Base-by-base conservation (phyloP, 495 filamentous ascomycete species). In the Hypoxylon rickii region DNA sequence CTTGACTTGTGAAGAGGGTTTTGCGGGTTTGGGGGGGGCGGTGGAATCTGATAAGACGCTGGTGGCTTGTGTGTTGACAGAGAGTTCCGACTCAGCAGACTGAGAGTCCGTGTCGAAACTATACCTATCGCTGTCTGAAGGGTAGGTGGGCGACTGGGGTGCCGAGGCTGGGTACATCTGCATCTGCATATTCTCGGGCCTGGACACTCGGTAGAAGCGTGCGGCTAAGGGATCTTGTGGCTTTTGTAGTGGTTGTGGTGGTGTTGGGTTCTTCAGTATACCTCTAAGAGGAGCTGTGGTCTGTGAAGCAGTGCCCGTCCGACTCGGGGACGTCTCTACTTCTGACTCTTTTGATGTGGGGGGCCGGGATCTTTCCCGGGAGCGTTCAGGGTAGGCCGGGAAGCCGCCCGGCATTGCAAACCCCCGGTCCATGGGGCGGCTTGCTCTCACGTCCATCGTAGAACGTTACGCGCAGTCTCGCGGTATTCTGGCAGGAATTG, bases 51-150 rank as follows among this genome's bases (percentile, higher is more conserved):
- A 76, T 29, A 61, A 39, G 17, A 69, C 68, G 11, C 68, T 70
- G 1, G 76, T 78, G 31, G 74, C 74, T 44, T 76, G 65, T 6
- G 76, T 78, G 53, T 68, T 78, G 40, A 72, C 55, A 12, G 76
- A 78, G 20, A 77, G 64, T 21, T 75, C 70, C 0, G 76, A 78
- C 0, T 69, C 68, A 12, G 70, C 70, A 1, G 75, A 76, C 36
- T 73, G 65, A 16, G 75, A 74, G 52, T 76, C 76, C 13, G 73
- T 76, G 37, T 75, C 72, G 0, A 44, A 21, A 12, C 47, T 62
- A 34, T 58, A 69, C 16, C 55, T 62, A 24, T 65, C 62, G 20
- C 55, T 64, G 29, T 69, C 66, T 5, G 66, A 69, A 17, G 44
- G 29, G 37, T 69, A 69, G 32, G 66, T 63, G 1, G 66, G 66